Evolutionary conservation across 345 rosid genomes (phyloP).

Genomic region (Syzygium aromaticum): DNA sequence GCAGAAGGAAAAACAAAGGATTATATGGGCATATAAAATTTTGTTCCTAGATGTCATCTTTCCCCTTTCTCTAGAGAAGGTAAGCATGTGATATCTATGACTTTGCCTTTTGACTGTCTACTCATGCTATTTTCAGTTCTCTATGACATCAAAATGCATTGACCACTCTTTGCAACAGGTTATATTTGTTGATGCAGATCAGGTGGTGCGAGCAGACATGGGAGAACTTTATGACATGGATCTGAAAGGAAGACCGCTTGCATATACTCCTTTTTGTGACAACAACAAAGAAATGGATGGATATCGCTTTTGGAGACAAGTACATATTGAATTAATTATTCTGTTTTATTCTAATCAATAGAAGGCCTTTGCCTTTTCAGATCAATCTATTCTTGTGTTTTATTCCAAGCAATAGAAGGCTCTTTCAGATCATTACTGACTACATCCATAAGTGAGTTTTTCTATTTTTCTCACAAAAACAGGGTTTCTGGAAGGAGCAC

Average conservation of each 20-base stretch:
- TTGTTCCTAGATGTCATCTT: slow-evolving; percentile 97
- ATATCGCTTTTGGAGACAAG: slow-evolving; percentile 97
- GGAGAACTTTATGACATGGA: slow-evolving; percentile 98
- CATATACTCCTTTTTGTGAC: slow-evolving; percentile 97
- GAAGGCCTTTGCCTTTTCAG: background rate
- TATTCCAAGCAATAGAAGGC: background rate
- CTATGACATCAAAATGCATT: background rate
- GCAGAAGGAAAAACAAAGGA: slow-evolving; percentile 97
- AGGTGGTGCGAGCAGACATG: slow-evolving; percentile 89
- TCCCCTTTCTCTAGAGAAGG: slow-evolving; percentile 96
- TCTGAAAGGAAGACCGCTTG: slow-evolving; percentile 94
- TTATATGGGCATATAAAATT: slow-evolving; percentile 98
- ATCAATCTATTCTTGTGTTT: background rate
- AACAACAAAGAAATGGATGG: slow-evolving; percentile 99
- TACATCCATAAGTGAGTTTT: background rate
- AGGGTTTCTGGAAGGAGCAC: slow-evolving; percentile 99
- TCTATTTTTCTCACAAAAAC: background rate
- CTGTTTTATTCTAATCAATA: background rate
- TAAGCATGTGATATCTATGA: slow-evolving; percentile 9
- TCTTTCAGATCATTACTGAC: background rate
- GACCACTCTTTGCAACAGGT: slow-evolving; percentile 33
- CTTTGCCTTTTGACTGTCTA: background rate
- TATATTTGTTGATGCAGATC: slow-evolving; percentile 99
- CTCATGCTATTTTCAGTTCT: background rate
- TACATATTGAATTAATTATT: slow-evolving; percentile 3